Evolutionary conservation across 2,329 filamentous ascomycete genomes (phyloP).

Genomic region (Penicillium sp.): DNA sequence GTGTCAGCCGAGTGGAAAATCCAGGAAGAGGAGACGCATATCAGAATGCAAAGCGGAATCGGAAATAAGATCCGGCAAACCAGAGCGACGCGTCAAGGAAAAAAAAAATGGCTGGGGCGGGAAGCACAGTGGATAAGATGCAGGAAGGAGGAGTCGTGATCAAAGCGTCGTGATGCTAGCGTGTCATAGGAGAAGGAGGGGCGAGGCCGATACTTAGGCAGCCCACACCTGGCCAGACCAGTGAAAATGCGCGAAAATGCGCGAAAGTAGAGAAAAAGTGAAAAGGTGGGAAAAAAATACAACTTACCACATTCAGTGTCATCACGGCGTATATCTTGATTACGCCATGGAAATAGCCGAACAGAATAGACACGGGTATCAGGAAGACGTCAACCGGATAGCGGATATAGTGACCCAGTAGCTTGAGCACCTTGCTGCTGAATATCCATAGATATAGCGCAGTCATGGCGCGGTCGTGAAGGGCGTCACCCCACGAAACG

Average conservation of each 20-base stretch:
- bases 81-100: neutral
- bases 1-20: slow-evolving; percentile 11
- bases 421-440: slow-evolving; percentile 86
- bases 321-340: slow-evolving; percentile 86
- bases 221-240: neutral
- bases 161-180: slow-evolving; percentile 23
- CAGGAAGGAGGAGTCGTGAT: slow-evolving; percentile 22
- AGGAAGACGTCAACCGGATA: slow-evolving; percentile 77
- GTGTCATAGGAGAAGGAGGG: slow-evolving; percentile 13
- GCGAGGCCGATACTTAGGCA: slow-evolving; percentile 14
- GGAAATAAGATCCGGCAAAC: neutral
- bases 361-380: slow-evolving; percentile 78
- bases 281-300: slow-evolving; percentile 8
- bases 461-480: slow-evolving; percentile 55
- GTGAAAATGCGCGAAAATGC: slow-evolving; percentile 1
- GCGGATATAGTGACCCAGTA: slow-evolving; percentile 77
- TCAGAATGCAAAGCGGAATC: neutral
- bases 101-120: slow-evolving; percentile 13
- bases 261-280: neutral
- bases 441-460: slow-evolving; percentile 70
- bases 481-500: slow-evolving; percentile 53
- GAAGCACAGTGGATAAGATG: slow-evolving; percentile 16
- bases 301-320: slow-evolving; percentile 75
- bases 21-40: slow-evolving; percentile 4
- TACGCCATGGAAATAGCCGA: slow-evolving; percentile 87